Conservation (phyloP, 1,284 basidiomycete species). For the Exobasidium cylindrosporum region DNA sequence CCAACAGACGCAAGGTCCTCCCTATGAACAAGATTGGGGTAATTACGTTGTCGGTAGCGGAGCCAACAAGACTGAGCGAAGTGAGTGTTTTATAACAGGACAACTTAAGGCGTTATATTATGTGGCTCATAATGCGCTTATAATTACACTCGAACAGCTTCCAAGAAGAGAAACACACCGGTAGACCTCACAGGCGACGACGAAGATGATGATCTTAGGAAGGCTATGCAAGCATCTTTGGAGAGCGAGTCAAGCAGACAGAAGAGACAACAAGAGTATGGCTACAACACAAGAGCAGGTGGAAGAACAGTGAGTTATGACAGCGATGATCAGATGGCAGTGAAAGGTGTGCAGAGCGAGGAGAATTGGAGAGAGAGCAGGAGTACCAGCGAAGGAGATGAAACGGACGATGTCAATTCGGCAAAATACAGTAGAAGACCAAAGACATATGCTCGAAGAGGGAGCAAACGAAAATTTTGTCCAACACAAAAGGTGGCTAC, state of each 20-base stretch:
- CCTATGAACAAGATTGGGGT: background rate
- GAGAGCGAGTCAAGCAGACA: conserved; percentile 9
- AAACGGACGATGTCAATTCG: too few relatives aligned
- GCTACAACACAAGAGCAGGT: background rate
- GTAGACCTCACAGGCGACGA: conserved; percentile 11
- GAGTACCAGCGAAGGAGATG: too few relatives aligned
- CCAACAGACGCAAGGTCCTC: background rate
- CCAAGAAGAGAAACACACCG: conserved; percentile 8
- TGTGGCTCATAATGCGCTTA: too few relatives aligned
- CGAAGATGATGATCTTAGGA: conserved; percentile 8
- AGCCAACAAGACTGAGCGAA: background rate
- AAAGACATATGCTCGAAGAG: background rate
- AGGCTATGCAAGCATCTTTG: conserved; percentile 9
- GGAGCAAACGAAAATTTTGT: background rate
- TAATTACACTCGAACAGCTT: background rate
- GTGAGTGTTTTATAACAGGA: background rate
- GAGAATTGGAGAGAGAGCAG: too few relatives aligned
- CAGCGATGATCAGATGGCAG: too few relatives aligned
- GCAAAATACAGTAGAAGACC: background rate
- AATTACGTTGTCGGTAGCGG: background rate
- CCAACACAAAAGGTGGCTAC: too few relatives aligned
- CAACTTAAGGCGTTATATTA: too few relatives aligned
- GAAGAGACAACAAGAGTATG: conserved; percentile 9
- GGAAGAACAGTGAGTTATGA: background rate
- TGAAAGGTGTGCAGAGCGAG: too few relatives aligned